Percentiles rank a stretch among this genome's conserved stretches.
phyloP scores from a whole-genome alignment of 1,139 yeast genomes.

The Geotrichum restrictum region DNA sequence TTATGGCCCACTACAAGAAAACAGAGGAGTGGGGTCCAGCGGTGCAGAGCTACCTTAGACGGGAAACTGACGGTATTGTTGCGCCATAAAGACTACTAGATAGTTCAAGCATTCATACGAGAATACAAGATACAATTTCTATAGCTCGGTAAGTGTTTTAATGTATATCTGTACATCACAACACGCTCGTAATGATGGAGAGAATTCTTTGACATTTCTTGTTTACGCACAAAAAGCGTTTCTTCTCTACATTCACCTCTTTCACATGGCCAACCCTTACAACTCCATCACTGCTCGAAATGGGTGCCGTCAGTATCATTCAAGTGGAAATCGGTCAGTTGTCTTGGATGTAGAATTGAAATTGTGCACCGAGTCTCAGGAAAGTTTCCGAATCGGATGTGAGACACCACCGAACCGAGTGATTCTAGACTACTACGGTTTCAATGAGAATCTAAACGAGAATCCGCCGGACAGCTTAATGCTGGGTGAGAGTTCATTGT shows the following conservation, averaged over 20 bases:
- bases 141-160: too few relatives aligned
- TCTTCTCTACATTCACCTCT: neutral
- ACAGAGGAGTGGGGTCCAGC: constrained; percentile 65
- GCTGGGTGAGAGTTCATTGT: neutral
- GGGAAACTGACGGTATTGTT: constrained; percentile 31
- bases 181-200: too few relatives aligned
- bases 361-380: neutral
- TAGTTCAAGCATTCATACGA: too few relatives aligned
- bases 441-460: neutral
- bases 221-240: neutral
- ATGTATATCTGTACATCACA: too few relatives aligned
- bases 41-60: constrained; percentile 46
- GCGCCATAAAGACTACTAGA: neutral
- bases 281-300: neutral
- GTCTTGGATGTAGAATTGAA: neutral
- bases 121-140: too few relatives aligned
- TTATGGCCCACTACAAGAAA: constrained; percentile 57
- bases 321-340: neutral
- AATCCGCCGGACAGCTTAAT: neutral
- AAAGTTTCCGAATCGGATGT: neutral
- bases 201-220: too few relatives aligned
- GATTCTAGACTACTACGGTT: neutral
- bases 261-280: neutral
- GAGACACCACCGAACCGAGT: constrained; percentile 3
- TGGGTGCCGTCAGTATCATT: neutral